Base-by-base conservation (phyloP, 352 stramenopile genomes). In the Thraustochytrium sp. region DNA sequence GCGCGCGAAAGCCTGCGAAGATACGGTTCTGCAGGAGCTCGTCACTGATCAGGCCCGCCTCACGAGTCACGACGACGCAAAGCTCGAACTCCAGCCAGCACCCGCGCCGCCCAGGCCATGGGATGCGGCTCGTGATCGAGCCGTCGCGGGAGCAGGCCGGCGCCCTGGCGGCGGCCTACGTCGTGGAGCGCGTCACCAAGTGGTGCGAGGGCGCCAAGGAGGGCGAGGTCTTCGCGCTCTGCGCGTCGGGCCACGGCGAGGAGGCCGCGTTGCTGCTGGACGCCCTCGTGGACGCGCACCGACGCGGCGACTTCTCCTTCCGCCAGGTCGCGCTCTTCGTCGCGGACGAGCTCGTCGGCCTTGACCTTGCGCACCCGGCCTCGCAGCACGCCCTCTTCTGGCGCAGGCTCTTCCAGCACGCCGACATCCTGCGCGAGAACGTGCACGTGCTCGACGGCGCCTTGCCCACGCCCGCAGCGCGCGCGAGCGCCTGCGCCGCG, bases 91-190 rank as follows among this genome's bases (percentile, higher is more conserved):
- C n/a, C n/a, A n/a, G n/a, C n/a, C n/a, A n/a, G 42, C 42, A 49
- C 5, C 16, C 5, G 5, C 5, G 42, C 5, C 42, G 42, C 42
- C 5, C 5, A 49, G 42, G 16, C 5, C 5, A 49, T 16, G 42
- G 54, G 34, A 75, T 75, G 62, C 34, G 62, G 62, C 40, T 75
- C 5, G 62, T 75, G n/a, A 75, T 75, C 31, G 62, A 75, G 40
- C 36, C 36, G 34, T 29, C 36, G n/a, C 9, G 9, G 5, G 36
- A 44, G n/a, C 36, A 23, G n/a, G 36, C n/a, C 8, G 62, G 36
- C 40, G 40, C 26, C 5, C 49, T 75, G 5, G 26, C 62, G 23
- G 74, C 36, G 8, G 62, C 74, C 5, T 75, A 75, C 62, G 62
- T 75, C 8, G 62, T 75, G 21, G 62, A 75, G 62, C 23, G 40